These are phyloP conservation scores for Candida easanensis DNA, from an alignment of 805 yeast genomes.

Conservation along the genomic window DNA sequence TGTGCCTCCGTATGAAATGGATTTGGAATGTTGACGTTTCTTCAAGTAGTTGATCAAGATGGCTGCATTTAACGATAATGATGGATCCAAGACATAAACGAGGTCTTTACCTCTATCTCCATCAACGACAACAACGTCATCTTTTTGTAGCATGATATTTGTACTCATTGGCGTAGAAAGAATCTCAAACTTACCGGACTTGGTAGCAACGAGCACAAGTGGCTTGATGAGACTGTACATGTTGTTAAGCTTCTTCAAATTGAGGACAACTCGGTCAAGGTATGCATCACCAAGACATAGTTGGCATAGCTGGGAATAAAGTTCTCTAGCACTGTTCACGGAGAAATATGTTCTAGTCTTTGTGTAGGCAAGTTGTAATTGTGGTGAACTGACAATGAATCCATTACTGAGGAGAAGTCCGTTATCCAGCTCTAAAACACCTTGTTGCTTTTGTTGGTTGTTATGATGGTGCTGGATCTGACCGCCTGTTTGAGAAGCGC, in stretches of 20 bases:
- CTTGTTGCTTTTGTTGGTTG: conserved; percentile 6
- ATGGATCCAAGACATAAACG: conserved; percentile 68
- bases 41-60: conserved; percentile 70
- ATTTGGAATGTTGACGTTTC: conserved; percentile 65
- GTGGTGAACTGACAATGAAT: conserved; percentile 57
- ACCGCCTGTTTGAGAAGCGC: conserved; percentile 5
- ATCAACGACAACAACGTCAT: conserved; percentile 74
- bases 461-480: background rate
- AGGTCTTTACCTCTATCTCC: conserved; percentile 84
- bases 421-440: conserved; percentile 48
- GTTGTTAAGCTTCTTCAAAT: conserved; percentile 30
- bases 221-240: conserved; percentile 26
- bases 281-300: conserved; percentile 33
- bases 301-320: conserved; percentile 36
- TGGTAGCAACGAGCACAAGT: conserved; percentile 48
- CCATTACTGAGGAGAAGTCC: conserved; percentile 57
- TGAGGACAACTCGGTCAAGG: conserved; percentile 19
- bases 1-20: conserved; percentile 29
- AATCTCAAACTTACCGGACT: conserved; percentile 67
- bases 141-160: conserved; percentile 52
- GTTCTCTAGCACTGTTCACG: conserved; percentile 36
- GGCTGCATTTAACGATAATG: conserved; percentile 60
- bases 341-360: conserved; percentile 57
- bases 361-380: conserved; percentile 46
- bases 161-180: conserved; percentile 65